Evolutionary conservation across 106 monocot genomes (phyloP), one percentile per base, ranked within the genome.

Genomic region (Dactylorhiza incarnata): DNA sequence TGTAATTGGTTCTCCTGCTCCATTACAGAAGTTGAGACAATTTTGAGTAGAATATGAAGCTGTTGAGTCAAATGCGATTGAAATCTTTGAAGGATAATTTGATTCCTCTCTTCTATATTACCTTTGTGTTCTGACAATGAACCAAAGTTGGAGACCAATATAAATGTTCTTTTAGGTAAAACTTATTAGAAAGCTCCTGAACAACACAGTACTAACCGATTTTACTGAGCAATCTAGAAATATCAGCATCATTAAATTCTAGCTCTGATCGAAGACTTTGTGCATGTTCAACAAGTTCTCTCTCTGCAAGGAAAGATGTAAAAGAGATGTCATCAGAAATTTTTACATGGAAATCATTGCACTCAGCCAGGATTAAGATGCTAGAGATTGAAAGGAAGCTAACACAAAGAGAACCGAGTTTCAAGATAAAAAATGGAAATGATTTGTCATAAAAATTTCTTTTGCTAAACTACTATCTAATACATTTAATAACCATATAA

Each of bases 1-100:
- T 86, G 86, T 58, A 93, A 76, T 77, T 90, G 87, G 72, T 52
- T 84, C 71, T 93, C 90, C 76, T 90, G 93, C 77, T 88, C 81
- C 52, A 70, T 70, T 13, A 86, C 81, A 80, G 87, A 88, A 71
- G 62, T 16, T 68, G 93, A 86, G 48, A 90, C 84, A 0, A 75
- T 84, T 54, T 76, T 69, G 48, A 86, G 88, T 82, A 93, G 81
- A 20, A 82, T 26, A 50, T 88, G 78, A 15, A 93, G 84, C 24
- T 90, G 80, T 56, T 82, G 43, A 76, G 79, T 78, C 73, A 93
- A 80, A 23, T 86, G 80, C 73, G 85, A 78, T 52, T 78, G 82
- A 70, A 93, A 88, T 10, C 61, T 84, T 69, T 86, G 77, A 61
- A 93, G 63, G 49, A 81, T 54, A 16, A 51, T 82, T 73, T 23